These are phyloP conservation scores for Artemisia annua DNA, from an alignment of 129 eudicot genomes.

Conservation along the genomic window DNA sequence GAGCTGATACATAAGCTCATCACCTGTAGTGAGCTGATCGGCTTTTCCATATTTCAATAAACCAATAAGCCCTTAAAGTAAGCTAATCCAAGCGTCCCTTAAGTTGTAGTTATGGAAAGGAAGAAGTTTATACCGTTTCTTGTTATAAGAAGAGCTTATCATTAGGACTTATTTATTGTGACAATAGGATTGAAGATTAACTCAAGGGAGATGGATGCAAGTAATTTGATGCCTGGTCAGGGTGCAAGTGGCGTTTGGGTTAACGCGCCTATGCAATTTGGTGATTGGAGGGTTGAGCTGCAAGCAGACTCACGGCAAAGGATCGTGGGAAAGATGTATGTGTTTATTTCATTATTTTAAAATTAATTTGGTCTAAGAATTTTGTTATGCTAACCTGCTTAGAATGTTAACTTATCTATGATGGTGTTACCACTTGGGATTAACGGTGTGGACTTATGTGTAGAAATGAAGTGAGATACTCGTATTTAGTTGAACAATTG, in stretches of 20 bases:
- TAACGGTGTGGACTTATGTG: background rate
- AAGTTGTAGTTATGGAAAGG: too few relatives aligned
- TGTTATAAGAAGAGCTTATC: too few relatives aligned
- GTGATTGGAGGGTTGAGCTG: slow-evolving; percentile 71
- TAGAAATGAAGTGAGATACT: too few relatives aligned
- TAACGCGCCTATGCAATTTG: slow-evolving; percentile 47
- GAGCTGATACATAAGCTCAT: too few relatives aligned
- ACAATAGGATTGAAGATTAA: background rate
- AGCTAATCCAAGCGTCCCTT: too few relatives aligned
- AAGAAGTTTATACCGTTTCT: background rate
- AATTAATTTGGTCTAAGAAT: background rate
- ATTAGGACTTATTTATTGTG: background rate
- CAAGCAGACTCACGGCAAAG: slow-evolving; percentile 57
- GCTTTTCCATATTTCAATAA: too few relatives aligned
- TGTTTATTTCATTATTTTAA: background rate
- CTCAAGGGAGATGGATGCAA: slow-evolving; percentile 30
- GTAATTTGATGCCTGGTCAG: slow-evolving; percentile 56
- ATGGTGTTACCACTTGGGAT: background rate
- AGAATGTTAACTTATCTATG: background rate
- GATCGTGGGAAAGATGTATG: slow-evolving; percentile 67
- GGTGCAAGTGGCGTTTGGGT: slow-evolving; percentile 25
- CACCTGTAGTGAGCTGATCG: too few relatives aligned
- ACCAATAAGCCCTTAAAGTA: too few relatives aligned
- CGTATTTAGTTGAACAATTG: too few relatives aligned
- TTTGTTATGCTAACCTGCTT: too few relatives aligned